Evolutionary conservation across 768 basidiomycete species (phyloP).

Genomic region (Dioszegia hungarica): DNA sequence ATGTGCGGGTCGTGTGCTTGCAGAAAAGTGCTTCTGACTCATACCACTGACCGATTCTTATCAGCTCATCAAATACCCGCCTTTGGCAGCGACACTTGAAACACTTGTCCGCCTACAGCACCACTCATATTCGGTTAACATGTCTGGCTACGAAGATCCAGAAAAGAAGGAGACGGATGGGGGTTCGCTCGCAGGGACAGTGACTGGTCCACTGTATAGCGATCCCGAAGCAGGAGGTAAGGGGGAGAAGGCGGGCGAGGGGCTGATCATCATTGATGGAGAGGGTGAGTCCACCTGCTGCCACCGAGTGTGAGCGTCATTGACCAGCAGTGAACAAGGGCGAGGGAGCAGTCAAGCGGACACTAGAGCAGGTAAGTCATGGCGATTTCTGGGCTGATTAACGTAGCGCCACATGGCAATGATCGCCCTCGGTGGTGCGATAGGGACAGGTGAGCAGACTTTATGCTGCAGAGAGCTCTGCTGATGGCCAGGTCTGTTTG

Average conservation of each 20-base stretch:
- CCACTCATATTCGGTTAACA: too few relatives aligned
- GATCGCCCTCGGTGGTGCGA: conserved; percentile 49
- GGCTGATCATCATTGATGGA: conserved; percentile 3
- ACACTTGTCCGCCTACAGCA: too few relatives aligned
- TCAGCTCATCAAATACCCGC: too few relatives aligned
- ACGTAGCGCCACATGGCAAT: conserved; percentile 49
- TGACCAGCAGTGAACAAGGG: conserved; percentile 2
- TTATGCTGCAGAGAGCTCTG: background rate
- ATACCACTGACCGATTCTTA: too few relatives aligned
- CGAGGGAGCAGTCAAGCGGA: conserved; percentile 40
- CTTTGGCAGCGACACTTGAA: too few relatives aligned
- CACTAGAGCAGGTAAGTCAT: conserved; percentile 43
- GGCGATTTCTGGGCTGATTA: too few relatives aligned
- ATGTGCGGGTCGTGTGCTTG: too few relatives aligned
- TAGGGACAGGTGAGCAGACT: conserved; percentile 46
- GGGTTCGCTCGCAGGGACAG: background rate
- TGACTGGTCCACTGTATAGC: background rate
- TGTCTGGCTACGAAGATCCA: background rate
- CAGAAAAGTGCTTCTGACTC: too few relatives aligned
- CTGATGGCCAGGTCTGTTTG: conserved; percentile 39
- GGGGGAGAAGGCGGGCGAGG: conserved; percentile 1
- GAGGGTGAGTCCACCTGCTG: background rate
- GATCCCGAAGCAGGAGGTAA: background rate
- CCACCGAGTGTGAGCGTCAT: background rate
- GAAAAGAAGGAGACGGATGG: conserved; percentile 5